Percentiles rank a stretch among this genome's conserved stretches.
Conservation (phyloP, 2,329 filamentous ascomycete species). For the Fusarium anthophilum region DNA sequence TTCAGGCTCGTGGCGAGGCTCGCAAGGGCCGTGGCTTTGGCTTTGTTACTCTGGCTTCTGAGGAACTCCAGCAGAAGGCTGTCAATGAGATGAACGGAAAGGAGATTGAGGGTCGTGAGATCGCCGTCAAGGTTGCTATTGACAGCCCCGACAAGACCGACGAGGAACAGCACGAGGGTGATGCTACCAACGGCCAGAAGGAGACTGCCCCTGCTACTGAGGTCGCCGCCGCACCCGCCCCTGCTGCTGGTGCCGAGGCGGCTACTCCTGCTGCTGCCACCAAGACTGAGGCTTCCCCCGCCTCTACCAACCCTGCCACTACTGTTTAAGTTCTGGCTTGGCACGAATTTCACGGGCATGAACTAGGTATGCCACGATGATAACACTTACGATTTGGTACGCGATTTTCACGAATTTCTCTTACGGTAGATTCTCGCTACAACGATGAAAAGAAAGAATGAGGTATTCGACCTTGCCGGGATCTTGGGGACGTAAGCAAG, state of each 20-base stretch:
- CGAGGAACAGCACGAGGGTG: conserved; percentile 72
- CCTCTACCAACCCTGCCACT: conserved; percentile 39
- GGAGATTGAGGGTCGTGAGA: conserved; percentile 98
- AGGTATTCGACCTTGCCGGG: conserved; percentile 41
- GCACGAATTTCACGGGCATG: conserved; percentile 41
- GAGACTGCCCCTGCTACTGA: conserved; percentile 46
- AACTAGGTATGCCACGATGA: conserved; percentile 42
- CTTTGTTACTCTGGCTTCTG: conserved; percentile 94
- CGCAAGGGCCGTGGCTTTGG: conserved; percentile 99
- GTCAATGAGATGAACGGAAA: conserved; percentile 99
- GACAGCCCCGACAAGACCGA: conserved; percentile 97
- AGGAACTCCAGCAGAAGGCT: conserved; percentile 97
- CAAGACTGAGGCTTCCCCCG: conserved; percentile 40
- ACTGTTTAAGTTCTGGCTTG: conserved; percentile 46
- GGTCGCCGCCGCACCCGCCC: conserved; percentile 31
- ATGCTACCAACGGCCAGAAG: conserved; percentile 56
- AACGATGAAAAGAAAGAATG: conserved; percentile 42
- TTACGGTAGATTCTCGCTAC: conserved; percentile 50
- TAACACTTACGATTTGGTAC: conserved; percentile 52
- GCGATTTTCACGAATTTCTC: conserved; percentile 52
- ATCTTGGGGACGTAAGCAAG: conserved; percentile 39
- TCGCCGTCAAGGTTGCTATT: conserved; percentile 99
- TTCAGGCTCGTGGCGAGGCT: conserved; percentile 95
- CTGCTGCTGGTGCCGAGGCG: conserved; percentile 38
- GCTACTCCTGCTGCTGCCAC: conserved; percentile 39